Evolutionary conservation across 169 alveolate genomes (phyloP), one percentile per base, ranked within the genome.

Genomic region (Babesia bovis): DNA sequence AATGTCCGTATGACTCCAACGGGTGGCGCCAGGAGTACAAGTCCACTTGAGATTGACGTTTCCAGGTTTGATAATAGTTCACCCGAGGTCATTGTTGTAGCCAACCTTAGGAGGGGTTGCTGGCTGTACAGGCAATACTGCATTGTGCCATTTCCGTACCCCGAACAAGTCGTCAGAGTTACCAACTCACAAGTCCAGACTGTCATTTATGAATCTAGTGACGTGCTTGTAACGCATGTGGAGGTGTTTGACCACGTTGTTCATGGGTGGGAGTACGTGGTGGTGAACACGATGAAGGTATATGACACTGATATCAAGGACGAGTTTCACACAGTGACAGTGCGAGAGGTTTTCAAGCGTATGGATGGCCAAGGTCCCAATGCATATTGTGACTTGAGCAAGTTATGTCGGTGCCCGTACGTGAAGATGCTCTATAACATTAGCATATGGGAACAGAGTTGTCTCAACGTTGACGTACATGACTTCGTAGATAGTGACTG

Each of bases 191-290:
- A 17, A 5, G 32, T 5, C 17, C 12, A 47, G 55, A 19, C 5
- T 19, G 32, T 7, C 32, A 17, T 47, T 6, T 47, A 19, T 26
- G 55, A 17, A 47, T 19, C 12, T 7, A 26, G 17, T 5, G 25
- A 12, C 25, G 19, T 19, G 26, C 7, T 6, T 17, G 19, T 47
- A 9, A 47, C 55, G 5, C 17, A 47, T 19, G 55, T 47, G 12
- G 55, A 47, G 55, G 55, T 47, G 19, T 47, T 47, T 47, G 55
- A 47, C 17, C 55, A 47, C 17, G 26, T 47, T 13, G 9, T 17
- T 5, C 55, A 47, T 5, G 55, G 55, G 55, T 47, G 55, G 55
- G 32, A 47, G 17, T 47, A 47, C 19, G 55, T 47, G 6, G 55
- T 47, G 26, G 26, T 47, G 12, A 47, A 47, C 19, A 5, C 17